phyloP scores from a whole-genome alignment of 2,329 filamentous ascomycete genomes.

The Fusarium robinianum region DNA sequence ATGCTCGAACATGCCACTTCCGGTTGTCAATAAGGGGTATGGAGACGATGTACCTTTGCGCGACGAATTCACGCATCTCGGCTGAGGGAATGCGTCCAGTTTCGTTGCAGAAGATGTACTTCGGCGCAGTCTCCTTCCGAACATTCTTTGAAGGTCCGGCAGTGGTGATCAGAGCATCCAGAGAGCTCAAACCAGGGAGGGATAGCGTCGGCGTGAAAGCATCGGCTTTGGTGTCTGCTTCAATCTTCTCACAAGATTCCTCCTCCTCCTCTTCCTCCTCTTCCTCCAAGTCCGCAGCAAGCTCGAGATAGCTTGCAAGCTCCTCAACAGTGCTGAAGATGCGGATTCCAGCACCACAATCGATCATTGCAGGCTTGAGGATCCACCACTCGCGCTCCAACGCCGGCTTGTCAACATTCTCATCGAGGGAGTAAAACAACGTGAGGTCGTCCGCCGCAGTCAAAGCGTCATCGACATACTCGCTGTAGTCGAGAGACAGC shows the following conservation, averaged over 20 bases:
- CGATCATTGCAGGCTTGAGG: conserved; percentile 45
- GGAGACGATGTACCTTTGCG: conserved; percentile 43
- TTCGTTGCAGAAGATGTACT: conserved; percentile 38
- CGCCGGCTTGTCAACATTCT: conserved; percentile 37
- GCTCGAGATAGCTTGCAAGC: conserved; percentile 42
- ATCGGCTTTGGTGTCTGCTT: conserved; percentile 3
- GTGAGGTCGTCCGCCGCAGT: conserved; percentile 44
- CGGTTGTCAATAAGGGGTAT: conserved; percentile 39
- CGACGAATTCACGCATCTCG: conserved; percentile 45
- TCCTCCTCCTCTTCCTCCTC: conserved; percentile 28
- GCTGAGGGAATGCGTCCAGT: conserved; percentile 44
- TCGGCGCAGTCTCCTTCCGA: conserved; percentile 8
- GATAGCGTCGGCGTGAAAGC: conserved; percentile 31
- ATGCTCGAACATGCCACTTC: conserved; percentile 46
- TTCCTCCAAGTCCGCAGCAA: conserved; percentile 43
- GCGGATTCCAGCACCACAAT: conserved; percentile 47
- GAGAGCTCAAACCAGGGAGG: conserved; percentile 33
- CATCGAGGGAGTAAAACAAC: conserved; percentile 42
- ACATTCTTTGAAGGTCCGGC: conserved; percentile 16
- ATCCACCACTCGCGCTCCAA: conserved; percentile 47
- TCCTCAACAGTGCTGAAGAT: conserved; percentile 46
- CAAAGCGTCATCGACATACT: conserved; percentile 46
- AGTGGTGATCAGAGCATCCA: conserved; percentile 41
- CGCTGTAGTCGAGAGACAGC: conserved; percentile 44
- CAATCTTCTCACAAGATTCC: background rate